A percentile compares a stretch with the other conserved stretches of the same genome.
Conservation (phyloP, 495 filamentous ascomycete genomes). For the Penicillium psychrofluorescens region DNA sequence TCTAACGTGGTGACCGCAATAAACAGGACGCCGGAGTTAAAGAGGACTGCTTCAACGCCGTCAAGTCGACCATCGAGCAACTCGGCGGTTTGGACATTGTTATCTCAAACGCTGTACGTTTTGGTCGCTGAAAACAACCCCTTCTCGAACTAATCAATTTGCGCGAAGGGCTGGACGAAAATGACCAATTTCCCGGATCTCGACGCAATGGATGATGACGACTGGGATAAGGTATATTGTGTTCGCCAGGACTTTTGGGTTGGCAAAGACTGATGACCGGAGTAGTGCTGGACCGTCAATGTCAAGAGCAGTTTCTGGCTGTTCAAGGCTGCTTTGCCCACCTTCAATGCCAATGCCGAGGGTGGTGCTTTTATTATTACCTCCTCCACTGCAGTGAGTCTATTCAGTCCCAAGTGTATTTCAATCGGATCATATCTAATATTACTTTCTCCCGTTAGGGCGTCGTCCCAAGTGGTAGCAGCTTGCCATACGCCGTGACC, state of each 20-base stretch:
- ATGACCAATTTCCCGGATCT: conserved; percentile 58
- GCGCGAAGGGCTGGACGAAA: conserved; percentile 58
- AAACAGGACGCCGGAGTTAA: conserved; percentile 51
- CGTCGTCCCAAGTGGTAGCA: conserved; percentile 42
- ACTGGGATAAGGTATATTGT: conserved; percentile 59
- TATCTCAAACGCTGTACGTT: conserved; percentile 61
- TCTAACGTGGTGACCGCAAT: neutral
- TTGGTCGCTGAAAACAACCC: neutral
- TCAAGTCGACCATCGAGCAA: conserved; percentile 48
- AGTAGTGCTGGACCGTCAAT: conserved; percentile 61
- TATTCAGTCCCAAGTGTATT: neutral
- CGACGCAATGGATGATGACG: conserved; percentile 51
- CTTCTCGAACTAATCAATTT: neutral
- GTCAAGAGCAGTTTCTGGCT: conserved; percentile 60
- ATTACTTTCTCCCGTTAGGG: conserved; percentile 23
- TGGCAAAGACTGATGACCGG: neutral
- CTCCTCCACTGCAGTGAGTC: conserved; percentile 50
- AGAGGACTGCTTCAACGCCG: conserved; percentile 44
- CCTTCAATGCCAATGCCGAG: conserved; percentile 60
- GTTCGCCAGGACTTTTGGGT: neutral
- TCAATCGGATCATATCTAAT: neutral
- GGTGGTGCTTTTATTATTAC: conserved; percentile 66
- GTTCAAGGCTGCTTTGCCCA: conserved; percentile 54
- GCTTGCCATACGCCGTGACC: conserved; percentile 59
- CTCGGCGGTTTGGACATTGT: conserved; percentile 65